phyloP scores from a whole-genome alignment of 2,329 filamentous ascomycete species.

The Colletotrichum spinosum region DNA sequence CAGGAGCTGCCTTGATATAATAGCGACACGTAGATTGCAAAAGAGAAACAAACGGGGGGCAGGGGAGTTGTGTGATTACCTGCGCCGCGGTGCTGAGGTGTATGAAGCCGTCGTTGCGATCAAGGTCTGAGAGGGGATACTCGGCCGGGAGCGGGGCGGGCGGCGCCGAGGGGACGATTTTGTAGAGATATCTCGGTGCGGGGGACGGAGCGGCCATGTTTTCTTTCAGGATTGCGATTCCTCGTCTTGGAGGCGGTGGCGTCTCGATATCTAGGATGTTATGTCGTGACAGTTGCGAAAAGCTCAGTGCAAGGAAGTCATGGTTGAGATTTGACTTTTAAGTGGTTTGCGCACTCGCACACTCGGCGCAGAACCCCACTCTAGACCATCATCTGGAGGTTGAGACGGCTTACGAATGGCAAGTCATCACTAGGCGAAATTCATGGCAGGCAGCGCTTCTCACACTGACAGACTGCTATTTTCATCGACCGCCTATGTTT shows the following conservation, averaged over 20 bases:
- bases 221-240: neutral
- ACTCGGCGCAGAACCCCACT: too few relatives aligned
- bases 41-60: neutral
- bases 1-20: too few relatives aligned
- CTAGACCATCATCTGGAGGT: too few relatives aligned
- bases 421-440: neutral
- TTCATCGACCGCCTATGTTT: constrained; percentile 6
- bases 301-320: neutral
- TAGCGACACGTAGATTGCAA: neutral
- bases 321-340: too few relatives aligned
- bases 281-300: neutral
- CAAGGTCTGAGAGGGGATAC: constrained; percentile 70
- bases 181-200: constrained; percentile 65
- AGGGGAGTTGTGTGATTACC: constrained; percentile 48
- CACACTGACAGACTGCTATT: too few relatives aligned
- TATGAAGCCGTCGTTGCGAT: constrained; percentile 70
- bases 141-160: constrained; percentile 63
- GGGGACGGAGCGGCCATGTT: constrained; percentile 41
- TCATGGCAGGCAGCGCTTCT: too few relatives aligned
- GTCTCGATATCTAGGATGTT: too few relatives aligned
- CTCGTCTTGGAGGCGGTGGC: too few relatives aligned
- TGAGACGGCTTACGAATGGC: neutral
- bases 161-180: constrained; percentile 67
- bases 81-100: constrained; percentile 70
- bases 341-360: too few relatives aligned